Conservation (phyloP, 1,139 yeast species). For the Nematodospora anomalae region DNA sequence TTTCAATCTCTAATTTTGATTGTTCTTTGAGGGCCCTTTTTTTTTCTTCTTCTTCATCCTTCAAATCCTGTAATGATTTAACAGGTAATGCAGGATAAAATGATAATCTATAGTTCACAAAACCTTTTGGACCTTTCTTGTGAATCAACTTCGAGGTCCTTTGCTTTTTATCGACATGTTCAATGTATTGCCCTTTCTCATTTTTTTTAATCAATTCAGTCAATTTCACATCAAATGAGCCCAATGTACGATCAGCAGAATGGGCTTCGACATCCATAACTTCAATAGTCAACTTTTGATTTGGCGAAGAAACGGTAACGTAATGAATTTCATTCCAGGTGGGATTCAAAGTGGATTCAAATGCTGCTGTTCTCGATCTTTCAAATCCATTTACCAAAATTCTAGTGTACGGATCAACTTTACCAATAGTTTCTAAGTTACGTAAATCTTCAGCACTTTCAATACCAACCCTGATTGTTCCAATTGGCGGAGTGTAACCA, state of each 20-base stretch:
- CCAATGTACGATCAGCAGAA: constrained; percentile 82
- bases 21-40: constrained; percentile 29
- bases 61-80: constrained; percentile 69
- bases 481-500: constrained; percentile 90
- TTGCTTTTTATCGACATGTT: constrained; percentile 55
- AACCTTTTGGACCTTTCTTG: constrained; percentile 80
- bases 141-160: constrained; percentile 64
- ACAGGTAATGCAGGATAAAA: constrained; percentile 84
- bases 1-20: constrained; percentile 29
- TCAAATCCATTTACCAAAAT: constrained; percentile 74
- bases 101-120: constrained; percentile 66
- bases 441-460: constrained; percentile 71
- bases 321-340: constrained; percentile 83
- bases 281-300: constrained; percentile 80
- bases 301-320: constrained; percentile 75
- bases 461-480: constrained; percentile 77
- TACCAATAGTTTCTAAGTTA: constrained; percentile 86
- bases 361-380: constrained; percentile 74
- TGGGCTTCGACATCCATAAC: constrained; percentile 86
- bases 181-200: constrained; percentile 65
- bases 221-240: constrained; percentile 71
- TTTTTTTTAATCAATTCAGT: constrained; percentile 67
- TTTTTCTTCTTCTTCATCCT: constrained; percentile 49
- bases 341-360: constrained; percentile 71
- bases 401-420: constrained; percentile 88